A percentile compares a stretch with the other conserved stretches of the same genome.
These are phyloP conservation scores for Yamadazyma sp. DNA, from an alignment of 1,139 yeast species.

Conservation along the genomic window DNA sequence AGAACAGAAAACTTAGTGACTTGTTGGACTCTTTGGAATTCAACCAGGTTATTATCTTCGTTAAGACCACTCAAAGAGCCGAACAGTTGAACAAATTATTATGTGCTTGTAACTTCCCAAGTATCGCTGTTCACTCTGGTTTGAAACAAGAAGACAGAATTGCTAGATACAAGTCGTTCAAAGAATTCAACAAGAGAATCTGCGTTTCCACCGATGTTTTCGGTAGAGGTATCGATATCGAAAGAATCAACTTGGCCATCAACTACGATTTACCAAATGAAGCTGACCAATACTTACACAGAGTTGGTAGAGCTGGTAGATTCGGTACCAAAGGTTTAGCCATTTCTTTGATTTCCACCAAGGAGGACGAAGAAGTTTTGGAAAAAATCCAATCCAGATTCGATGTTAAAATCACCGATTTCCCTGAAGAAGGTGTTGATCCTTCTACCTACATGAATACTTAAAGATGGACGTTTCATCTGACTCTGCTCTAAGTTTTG, in stretches of 20 bases:
- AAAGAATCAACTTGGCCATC: conserved; percentile 96
- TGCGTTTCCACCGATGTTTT: conserved; percentile 98
- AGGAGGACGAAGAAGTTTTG: conserved; percentile 87
- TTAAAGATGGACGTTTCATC: conserved; percentile 21
- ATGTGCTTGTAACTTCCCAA: conserved; percentile 94
- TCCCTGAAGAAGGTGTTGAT: conserved; percentile 98
- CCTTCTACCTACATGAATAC: conserved; percentile 98
- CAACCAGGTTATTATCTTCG: conserved; percentile 97
- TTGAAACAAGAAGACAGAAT: conserved; percentile 98
- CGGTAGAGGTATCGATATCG: conserved; percentile 99
- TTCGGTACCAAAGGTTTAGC: conserved; percentile 99
- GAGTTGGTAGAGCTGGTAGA: conserved; percentile 99
- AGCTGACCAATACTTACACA: conserved; percentile 97
- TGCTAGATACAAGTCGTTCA: conserved; percentile 92
- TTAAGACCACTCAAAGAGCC: conserved; percentile 89
- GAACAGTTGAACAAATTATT: conserved; percentile 86
- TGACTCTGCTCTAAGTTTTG: not conserved
- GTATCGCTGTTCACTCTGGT: conserved; percentile 95
- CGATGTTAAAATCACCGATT: conserved; percentile 90
- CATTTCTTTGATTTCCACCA: conserved; percentile 81
- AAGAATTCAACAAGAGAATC: conserved; percentile 97
- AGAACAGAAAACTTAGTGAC: conserved; percentile 91
- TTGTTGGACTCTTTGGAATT: conserved; percentile 92
- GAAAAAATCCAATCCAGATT: conserved; percentile 95
- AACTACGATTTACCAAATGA: conserved; percentile 89